Evolutionary conservation across 2,329 filamentous ascomycete genomes (phyloP).

Genomic region (Cephalotrichum gorgonifer): DNA sequence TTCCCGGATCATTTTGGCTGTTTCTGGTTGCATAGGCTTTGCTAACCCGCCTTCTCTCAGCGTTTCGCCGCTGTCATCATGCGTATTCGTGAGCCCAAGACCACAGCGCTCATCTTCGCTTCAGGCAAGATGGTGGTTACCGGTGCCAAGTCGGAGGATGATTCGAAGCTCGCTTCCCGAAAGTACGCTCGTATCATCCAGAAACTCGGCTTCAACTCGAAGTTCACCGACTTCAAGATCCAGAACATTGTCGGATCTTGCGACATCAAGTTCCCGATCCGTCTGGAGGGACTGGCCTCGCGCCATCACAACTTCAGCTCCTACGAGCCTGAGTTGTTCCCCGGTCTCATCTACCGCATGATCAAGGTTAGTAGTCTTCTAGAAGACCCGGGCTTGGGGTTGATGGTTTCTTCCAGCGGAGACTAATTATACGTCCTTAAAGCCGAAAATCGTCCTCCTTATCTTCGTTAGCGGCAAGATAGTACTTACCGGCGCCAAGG

Average conservation of each 20-base stretch:
- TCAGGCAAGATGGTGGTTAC: constrained; percentile 99
- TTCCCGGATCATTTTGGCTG: neutral
- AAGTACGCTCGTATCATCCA: constrained; percentile 99
- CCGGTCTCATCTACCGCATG: constrained; percentile 99
- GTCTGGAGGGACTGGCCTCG: constrained; percentile 86
- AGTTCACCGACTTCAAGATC: constrained; percentile 99
- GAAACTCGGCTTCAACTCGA: constrained; percentile 98
- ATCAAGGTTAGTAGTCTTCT: constrained; percentile 69
- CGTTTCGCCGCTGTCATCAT: constrained; percentile 99
- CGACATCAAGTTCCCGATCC: constrained; percentile 99
- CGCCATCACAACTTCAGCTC: constrained; percentile 99
- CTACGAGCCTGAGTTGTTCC: constrained; percentile 97
- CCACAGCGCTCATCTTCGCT: constrained; percentile 94
- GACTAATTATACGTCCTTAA: neutral
- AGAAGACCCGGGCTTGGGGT: constrained; percentile 44
- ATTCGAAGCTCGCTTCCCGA: constrained; percentile 90
- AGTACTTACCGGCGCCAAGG: constrained; percentile 92
- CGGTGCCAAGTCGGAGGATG: constrained; percentile 94
- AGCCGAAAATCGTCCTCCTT: constrained; percentile 52
- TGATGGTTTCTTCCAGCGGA: neutral
- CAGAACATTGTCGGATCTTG: constrained; percentile 98
- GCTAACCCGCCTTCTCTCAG: constrained; percentile 36
- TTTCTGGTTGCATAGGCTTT: constrained; percentile 5
- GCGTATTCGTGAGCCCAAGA: constrained; percentile 99
- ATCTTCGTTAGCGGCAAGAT: constrained; percentile 98